phyloP scores from a whole-genome alignment of 495 filamentous ascomycete genomes.

The Schizothecium vesticola region DNA sequence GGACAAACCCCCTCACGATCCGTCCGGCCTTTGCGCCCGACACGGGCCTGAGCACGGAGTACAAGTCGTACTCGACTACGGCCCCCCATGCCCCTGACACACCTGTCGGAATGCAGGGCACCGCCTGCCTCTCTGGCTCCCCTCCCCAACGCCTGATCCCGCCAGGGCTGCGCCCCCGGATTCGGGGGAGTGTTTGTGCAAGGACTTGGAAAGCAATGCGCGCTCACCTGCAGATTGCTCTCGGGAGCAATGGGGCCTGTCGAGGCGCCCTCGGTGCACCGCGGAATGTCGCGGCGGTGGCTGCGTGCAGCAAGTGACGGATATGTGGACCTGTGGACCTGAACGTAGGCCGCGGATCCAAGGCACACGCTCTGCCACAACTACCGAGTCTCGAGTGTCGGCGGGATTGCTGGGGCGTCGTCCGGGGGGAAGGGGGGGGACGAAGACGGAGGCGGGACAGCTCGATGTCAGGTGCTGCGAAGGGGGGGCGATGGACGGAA shows the following conservation, averaged over 20 bases:
- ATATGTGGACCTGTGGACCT: background rate
- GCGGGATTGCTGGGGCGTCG: background rate
- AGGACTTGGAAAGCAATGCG: conserved; percentile 3
- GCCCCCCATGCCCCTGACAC: background rate
- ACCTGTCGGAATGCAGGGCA: background rate
- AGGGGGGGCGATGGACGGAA: background rate
- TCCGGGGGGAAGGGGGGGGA: background rate
- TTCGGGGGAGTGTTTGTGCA: conserved; percentile 4
- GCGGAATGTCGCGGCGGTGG: background rate
- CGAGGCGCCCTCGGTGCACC: background rate
- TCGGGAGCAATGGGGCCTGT: conserved; percentile 6
- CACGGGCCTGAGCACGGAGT: background rate
- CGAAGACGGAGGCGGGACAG: background rate
- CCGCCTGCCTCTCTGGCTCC: background rate
- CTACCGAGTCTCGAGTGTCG: background rate
- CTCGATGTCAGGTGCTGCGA: background rate
- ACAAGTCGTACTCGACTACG: background rate
- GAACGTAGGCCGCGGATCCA: background rate
- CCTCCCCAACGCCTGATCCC: background rate
- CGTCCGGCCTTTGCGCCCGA: background rate
- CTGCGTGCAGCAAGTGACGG: conserved; percentile 7
- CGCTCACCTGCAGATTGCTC: conserved; percentile 9
- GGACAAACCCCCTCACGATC: background rate
- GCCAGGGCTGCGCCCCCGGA: background rate
- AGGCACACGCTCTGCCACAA: background rate